Base-by-base conservation (phyloP, 2,329 filamentous ascomycete species). In the Aureobasidium sp. region DNA sequence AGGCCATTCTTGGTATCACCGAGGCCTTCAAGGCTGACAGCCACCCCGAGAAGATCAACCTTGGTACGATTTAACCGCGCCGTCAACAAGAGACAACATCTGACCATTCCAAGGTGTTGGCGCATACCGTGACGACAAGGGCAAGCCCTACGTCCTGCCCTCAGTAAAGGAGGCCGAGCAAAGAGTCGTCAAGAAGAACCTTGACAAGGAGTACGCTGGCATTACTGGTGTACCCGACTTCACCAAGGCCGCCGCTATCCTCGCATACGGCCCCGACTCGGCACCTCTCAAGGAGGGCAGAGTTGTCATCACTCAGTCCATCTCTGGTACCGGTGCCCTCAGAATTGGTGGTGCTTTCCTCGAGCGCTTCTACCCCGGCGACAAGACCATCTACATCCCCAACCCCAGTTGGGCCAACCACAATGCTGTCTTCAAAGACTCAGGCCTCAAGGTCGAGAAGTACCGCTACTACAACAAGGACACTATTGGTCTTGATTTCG, bases 381-480 rank as follows among this genome's bases (percentile, higher is more conserved):
- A 85, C 70, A 97, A 97, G 86, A 90, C 89, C 76, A 91, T 99
- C 79, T 97, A 96, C 82, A 91, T 99, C 74, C 94, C 94, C 65
- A 92, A 82, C 62, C 94, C 94, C 58, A 96, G 91, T 70, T 99
- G 94, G 94, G 94, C 93, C 71, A 97, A 99, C 85, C 94, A 99
- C 83, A 90, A 85, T 74, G 92, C 93, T 66, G 90, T 99, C 76
- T 97, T 99, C 86, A 87, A 84, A 78, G 92, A 97, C 78, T 89
- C 90, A 36, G 91, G 92, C 62, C 84, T 99, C 67, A 84, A 90
- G 78, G 91, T 97, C 65, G 86, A 92, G 79, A 91, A 92, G 80
- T 99, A 99, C 84, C 85, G 90, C 71, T 99, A 99, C 86, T 99
- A 97, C 83, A 90, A 97, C 86, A 95, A 96, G 83, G 87, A 96